phyloP scores from a whole-genome alignment of 2,329 filamentous ascomycete species.

The Sclerotinia minor region DNA sequence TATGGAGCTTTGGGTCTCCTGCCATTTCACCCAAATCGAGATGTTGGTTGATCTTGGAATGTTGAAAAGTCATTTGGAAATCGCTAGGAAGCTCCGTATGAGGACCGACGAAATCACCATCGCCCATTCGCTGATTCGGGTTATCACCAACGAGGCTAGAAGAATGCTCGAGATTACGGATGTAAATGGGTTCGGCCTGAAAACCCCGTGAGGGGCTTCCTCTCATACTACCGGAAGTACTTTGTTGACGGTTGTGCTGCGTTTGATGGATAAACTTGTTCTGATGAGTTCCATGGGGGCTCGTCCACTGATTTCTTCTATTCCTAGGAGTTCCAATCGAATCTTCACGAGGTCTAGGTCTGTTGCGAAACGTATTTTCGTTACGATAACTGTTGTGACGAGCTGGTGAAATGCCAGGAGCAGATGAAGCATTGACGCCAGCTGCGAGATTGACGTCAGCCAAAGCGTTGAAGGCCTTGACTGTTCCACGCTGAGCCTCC shows the following conservation, averaged over 20 bases:
- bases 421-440: not conserved
- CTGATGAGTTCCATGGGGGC: not conserved
- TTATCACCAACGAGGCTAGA: not conserved
- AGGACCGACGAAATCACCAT: not conserved
- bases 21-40: slow-evolving; percentile 2
- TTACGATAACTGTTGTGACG: not conserved
- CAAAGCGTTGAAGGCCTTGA: not conserved
- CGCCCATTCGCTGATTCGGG: not conserved
- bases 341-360: not conserved
- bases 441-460: too few species aligned
- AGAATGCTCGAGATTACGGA: slow-evolving; percentile 21
- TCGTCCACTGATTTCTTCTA: not conserved
- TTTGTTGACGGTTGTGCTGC: not conserved
- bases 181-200: slow-evolving; percentile 23
- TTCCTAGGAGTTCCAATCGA: not conserved
- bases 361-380: not conserved
- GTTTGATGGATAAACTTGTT: not conserved
- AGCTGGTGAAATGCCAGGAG: not conserved
- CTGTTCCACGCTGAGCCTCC: not conserved
- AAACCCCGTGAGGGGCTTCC: slow-evolving; percentile 4
- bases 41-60: not conserved
- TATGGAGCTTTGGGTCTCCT: slow-evolving; percentile 11
- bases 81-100: slow-evolving; percentile 21
- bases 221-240: not conserved
- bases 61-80: not conserved